Percentiles rank a stretch among this genome's conserved stretches.
phyloP scores from a whole-genome alignment of 176 grass and related monocot species.

The Rhipidocladum racemiflorum region DNA sequence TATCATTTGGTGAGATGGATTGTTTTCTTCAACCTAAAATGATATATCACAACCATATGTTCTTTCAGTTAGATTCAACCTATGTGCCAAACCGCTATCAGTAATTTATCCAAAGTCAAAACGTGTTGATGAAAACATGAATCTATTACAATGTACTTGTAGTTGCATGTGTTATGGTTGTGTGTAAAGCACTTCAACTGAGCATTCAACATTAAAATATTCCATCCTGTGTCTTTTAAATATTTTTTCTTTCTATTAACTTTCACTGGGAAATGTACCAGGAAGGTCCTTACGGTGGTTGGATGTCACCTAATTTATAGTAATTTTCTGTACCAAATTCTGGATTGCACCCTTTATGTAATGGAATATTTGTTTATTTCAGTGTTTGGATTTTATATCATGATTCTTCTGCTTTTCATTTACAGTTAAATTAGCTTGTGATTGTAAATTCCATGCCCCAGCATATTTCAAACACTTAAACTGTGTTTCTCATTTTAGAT shows the following conservation, averaged over 20 bases:
- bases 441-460: background rate
- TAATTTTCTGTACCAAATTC: background rate
- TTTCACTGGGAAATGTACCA: background rate
- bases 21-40: background rate
- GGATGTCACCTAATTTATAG: background rate
- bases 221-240: background rate
- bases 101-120: background rate
- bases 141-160: constrained; percentile 6
- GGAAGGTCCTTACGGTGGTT: background rate
- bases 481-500: constrained; percentile 42
- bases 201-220: constrained; percentile 2
- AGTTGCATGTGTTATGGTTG: background rate
- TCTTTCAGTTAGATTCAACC: background rate
- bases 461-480: constrained; percentile 13
- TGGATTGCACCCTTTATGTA: background rate
- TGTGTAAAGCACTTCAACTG: background rate
- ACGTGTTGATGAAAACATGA: background rate
- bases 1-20: background rate
- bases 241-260: background rate
- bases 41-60: background rate
- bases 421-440: background rate
- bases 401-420: background rate
- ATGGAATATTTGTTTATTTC: constrained; percentile 8
- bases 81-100: background rate
- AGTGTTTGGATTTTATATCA: background rate